Evolutionary conservation across 345 rosid species (phyloP).

Genomic region (Theobroma cacao): DNA sequence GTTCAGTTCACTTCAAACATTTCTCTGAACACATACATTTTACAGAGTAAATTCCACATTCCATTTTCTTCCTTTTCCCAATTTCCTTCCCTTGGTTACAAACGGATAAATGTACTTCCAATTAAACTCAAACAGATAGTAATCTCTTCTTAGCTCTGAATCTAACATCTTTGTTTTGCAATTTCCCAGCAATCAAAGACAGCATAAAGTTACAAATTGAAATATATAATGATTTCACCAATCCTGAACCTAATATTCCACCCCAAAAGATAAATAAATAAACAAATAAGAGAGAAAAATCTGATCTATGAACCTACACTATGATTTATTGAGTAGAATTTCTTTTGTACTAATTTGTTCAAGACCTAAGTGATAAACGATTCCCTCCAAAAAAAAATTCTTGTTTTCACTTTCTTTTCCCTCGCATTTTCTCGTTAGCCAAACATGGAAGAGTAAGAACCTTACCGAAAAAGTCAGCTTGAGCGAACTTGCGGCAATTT

Average conservation of each 20-base stretch:
- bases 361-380: not conserved
- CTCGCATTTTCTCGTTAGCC: conserved; percentile 3
- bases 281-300: not conserved
- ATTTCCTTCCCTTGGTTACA: not conserved
- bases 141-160: not conserved
- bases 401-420: not conserved
- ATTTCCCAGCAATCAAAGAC: not conserved
- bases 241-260: not conserved
- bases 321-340: not conserved
- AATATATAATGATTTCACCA: not conserved
- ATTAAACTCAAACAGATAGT: not conserved
- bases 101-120: not conserved
- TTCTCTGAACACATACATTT: not conserved
- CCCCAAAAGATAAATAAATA: not conserved
- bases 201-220: not conserved
- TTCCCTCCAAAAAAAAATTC: not conserved
- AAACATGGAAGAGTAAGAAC: conserved; percentile 10
- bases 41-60: not conserved
- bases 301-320: not conserved
- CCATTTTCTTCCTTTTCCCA: not conserved
- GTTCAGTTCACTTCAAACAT: not conserved
- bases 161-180: not conserved
- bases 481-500: not conserved
- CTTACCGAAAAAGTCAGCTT: conserved; percentile 8
- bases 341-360: not conserved